Percentiles rank a stretch among this genome's conserved stretches.
Evolutionary conservation across 108 stramenopile genomes (phyloP).

Genomic region (Thalassiosira profunda): DNA sequence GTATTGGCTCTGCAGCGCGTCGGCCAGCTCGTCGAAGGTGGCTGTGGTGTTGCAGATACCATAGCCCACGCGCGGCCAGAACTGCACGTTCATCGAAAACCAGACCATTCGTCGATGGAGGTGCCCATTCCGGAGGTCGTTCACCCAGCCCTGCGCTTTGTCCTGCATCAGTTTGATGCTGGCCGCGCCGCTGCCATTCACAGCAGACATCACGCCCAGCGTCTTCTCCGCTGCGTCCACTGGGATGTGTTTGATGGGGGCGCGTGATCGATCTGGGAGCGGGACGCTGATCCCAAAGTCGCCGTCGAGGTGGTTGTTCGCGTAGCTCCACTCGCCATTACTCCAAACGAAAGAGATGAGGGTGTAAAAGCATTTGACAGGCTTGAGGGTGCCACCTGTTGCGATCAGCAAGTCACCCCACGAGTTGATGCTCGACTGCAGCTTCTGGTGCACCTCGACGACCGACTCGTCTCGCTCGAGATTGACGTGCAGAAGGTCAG

Average conservation of each 20-base stretch:
- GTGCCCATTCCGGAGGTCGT: not conserved
- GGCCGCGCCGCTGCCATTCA: not conserved
- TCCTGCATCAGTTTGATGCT: slow-evolving; percentile 1
- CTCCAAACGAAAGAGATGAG: slow-evolving; percentile 13
- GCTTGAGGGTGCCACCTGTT: slow-evolving; percentile 12
- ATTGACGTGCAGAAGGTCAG: slow-evolving; percentile 13
- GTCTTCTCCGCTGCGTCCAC: slow-evolving; percentile 4
- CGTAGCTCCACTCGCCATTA: slow-evolving; percentile 16
- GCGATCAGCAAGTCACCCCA: slow-evolving; percentile 17
- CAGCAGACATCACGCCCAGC: slow-evolving; percentile 5
- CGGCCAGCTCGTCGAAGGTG: not conserved
- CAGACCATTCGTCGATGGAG: slow-evolving; percentile 1
- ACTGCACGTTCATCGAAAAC: not conserved
- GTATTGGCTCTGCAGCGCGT: slow-evolving; percentile 1
- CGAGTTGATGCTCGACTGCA: not conserved
- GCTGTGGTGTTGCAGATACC: slow-evolving; percentile 1
- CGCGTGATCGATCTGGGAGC: not conserved
- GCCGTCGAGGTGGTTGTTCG: not conserved
- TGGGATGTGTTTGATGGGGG: not conserved
- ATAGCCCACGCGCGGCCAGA: slow-evolving; percentile 18
- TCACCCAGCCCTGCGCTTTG: slow-evolving; percentile 12
- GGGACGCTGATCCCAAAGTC: slow-evolving; percentile 5
- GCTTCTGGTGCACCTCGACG: not conserved
- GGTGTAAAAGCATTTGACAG: slow-evolving; percentile 7
- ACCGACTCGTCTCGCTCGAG: not conserved